phyloP scores from a whole-genome alignment of 805 yeast genomes.

The Yarrowia yakushimensis region DNA sequence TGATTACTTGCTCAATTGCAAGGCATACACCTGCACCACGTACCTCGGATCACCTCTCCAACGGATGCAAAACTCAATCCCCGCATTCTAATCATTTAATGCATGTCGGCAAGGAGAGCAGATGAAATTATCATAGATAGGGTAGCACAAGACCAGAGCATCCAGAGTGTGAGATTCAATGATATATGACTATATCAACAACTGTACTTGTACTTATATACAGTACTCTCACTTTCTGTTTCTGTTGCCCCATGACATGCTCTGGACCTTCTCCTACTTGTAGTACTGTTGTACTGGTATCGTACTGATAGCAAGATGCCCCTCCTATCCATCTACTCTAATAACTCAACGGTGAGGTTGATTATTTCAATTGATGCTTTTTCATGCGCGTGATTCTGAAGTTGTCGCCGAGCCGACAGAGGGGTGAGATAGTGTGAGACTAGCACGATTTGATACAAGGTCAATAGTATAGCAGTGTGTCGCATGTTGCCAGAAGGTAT shows the following conservation, averaged over 20 bases:
- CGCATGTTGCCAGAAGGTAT: no score
- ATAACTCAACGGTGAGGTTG: not conserved
- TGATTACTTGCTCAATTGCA: not conserved
- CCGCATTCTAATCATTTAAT: constrained; percentile 19
- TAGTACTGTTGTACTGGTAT: no score
- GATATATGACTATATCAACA: no score
- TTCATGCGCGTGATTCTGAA: not conserved
- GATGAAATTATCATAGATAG: not conserved
- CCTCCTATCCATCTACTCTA: not conserved
- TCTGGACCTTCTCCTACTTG: no score
- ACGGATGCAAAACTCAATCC: constrained; percentile 20
- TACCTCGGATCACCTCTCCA: not conserved
- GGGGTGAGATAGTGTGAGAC: not conserved
- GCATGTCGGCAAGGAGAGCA: not conserved
- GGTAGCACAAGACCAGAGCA: not conserved
- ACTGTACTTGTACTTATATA: no score
- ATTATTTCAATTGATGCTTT: not conserved
- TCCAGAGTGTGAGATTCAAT: no score
- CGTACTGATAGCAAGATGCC: no score
- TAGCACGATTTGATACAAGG: no score
- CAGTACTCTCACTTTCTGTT: no score
- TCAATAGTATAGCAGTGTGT: no score
- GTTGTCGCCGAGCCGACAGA: not conserved
- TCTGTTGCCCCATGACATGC: no score
- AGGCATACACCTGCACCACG: not conserved